Base-by-base conservation (phyloP, 2,329 filamentous ascomycete genomes). In the Colletotrichum sp. region DNA sequence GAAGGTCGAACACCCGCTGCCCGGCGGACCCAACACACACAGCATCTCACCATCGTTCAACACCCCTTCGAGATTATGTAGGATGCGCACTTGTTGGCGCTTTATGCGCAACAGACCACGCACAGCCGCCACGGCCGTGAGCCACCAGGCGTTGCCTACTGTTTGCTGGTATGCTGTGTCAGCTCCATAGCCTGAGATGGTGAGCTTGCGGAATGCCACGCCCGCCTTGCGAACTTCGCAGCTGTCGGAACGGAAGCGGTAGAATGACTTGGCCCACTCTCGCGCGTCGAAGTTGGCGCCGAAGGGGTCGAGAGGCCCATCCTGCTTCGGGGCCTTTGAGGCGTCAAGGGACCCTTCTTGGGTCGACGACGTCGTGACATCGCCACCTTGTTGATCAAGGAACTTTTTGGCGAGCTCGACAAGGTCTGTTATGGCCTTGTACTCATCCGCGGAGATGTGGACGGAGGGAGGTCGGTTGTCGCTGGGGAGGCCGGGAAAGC, bases 1-100 rank as follows among this genome's bases (percentile, higher is more conserved):
- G 78, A 95, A 92, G 1, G 93, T 94, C 15, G 92, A 92, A 78
- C 93, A 95, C n/a, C 91, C 91, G 2, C 82, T 80, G 8, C 85
- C 85, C 5, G 91, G 90, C 59, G 89, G 89, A 22, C 90, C 90
- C 12, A 92, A 86, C 15, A 92, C 90, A 27, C 90, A 87, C 30
- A 91, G 82, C 87, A 92, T 89, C 84, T 92, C 90, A 19, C 90
- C 90, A 30, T 82, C 85, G 76, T 89, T 83, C 3, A 91, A 85
- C 1, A 91, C 69, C 15, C 90, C 90, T 71, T 91, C 89, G 30
- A 90, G 84, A 72, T 87, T 83, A 63, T 84, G 82, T 55, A 91
- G 82, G 77, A 91, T 91, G 75, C 90, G 86, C 75, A 89, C 86
- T 69, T 79, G 78, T 25, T 78, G 71, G 27, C 78, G 68, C 62